Base-by-base conservation (phyloP, 805 yeast species). In the Gaillardinia entomophila region DNA sequence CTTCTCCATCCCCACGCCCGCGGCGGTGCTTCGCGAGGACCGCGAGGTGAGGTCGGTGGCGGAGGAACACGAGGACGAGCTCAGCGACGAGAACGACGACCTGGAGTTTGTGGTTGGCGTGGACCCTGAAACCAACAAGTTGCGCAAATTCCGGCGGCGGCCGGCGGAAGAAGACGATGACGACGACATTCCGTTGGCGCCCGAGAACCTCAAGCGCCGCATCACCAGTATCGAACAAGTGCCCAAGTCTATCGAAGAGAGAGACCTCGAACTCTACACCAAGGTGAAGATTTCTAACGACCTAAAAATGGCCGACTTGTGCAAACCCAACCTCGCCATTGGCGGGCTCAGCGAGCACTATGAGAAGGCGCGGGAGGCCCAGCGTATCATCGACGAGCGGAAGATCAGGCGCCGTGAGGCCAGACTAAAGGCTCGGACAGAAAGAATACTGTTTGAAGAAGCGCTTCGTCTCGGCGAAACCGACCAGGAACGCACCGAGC, bases 221-320 rank as follows among this genome's bases (percentile, higher is more conserved):
- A 48, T 65, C 11, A 41, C 57, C 12, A 55, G 53, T 12, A 45
- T 57, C 4, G 52, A 48, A 15, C 54, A 62, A 13, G 57, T 70
- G 6, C 71, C 56, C 31, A 55, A 38, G 58, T 66, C 38, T 41
- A 69, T 41, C 53, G 67, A 25, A 45, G 55, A 46, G 41, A 67
- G 38, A 40, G 71, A 43, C 30, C 44, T 25, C 10, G 69, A 63
- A 16, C 58, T 68, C 19, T 63, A 64, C 13, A 57, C 68, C 12
- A 53, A 65, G 12, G 66, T 75, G 22, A 48, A 57, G 6, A 60
- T 83, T 24, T 76, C 78, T 46, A 73, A 73, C 27, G 68, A 70
- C 1, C 73, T 83, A 50, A 77, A 77, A 0, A 71, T 84, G 75
- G 77, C 72, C 2, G 90, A 83, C 36, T 57, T 84, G 31, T 83